Conservation (phyloP, 2,329 filamentous ascomycete genomes). For the Harringtonia lauricola region DNA sequence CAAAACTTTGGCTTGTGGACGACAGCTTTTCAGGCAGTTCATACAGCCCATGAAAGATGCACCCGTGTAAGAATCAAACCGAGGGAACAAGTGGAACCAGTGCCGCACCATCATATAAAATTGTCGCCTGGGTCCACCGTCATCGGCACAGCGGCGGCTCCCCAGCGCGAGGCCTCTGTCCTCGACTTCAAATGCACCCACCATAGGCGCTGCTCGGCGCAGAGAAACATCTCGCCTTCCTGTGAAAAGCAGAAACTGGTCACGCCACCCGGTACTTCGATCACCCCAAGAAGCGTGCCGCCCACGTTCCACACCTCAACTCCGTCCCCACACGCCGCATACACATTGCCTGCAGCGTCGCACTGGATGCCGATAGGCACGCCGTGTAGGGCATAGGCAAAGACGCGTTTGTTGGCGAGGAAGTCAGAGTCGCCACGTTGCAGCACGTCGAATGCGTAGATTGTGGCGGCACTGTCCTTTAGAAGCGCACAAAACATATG, state of each 20-base stretch:
- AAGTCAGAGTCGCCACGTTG: constrained; percentile 24
- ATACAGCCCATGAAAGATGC: no score
- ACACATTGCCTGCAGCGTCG: constrained; percentile 32
- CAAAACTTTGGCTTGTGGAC: no score
- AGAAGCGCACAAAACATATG: background rate
- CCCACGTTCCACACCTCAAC: constrained; percentile 36
- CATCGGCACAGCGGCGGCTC: background rate
- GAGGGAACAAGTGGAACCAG: no score
- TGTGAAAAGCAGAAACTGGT: constrained; percentile 33
- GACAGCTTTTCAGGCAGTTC: no score
- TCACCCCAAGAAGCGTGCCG: constrained; percentile 30
- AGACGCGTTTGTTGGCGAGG: constrained; percentile 37
- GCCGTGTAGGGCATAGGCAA: constrained; percentile 35
- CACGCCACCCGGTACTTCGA: constrained; percentile 28
- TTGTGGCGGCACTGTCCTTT: constrained; percentile 19
- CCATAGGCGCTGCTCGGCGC: constrained; percentile 35
- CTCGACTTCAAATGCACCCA: constrained; percentile 21
- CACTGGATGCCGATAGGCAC: constrained; percentile 31
- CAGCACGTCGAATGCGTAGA: constrained; percentile 38
- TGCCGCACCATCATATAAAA: no score
- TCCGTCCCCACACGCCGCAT: constrained; percentile 34
- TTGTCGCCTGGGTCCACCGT: constrained; percentile 1
- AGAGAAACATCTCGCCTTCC: constrained; percentile 31
- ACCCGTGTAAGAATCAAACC: no score
- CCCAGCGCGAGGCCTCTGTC: background rate